Conservation (phyloP, 768 basidiomycete species). For the Leccinellum albellum region DNA sequence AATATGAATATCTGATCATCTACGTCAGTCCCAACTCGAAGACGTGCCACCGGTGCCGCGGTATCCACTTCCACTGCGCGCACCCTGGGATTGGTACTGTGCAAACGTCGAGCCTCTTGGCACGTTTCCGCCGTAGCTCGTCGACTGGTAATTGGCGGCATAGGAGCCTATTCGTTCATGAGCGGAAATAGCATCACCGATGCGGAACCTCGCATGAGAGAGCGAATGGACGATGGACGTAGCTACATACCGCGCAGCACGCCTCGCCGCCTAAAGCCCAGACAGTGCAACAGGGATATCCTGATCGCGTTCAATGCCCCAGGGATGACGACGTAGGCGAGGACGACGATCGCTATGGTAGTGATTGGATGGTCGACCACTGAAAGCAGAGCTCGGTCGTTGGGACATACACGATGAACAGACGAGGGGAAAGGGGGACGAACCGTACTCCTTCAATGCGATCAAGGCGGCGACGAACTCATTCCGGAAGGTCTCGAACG, state of each 20-base stretch:
- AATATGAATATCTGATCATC: background rate
- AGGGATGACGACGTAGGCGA: slow-evolving; percentile 12
- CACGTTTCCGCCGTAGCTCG: slow-evolving; percentile 15
- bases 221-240: background rate
- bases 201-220: background rate
- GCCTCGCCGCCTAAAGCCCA: background rate
- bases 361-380: slow-evolving; percentile 13
- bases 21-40: background rate
- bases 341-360: slow-evolving; percentile 4
- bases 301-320: background rate
- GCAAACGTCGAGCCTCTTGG: slow-evolving; percentile 8
- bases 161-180: slow-evolving; percentile 7
- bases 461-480: slow-evolving; percentile 10
- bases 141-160: slow-evolving; percentile 19
- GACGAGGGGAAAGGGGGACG: background rate
- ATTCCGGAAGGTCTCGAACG: slow-evolving; percentile 21
- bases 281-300: background rate
- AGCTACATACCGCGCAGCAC: slow-evolving; percentile 12
- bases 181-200: background rate
- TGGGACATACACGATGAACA: background rate
- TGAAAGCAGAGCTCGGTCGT: background rate
- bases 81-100: slow-evolving; percentile 8
- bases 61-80: slow-evolving; percentile 1
- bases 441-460: slow-evolving; percentile 11
- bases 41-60: background rate